These are phyloP conservation scores for Cordyceps pruinosa DNA, from an alignment of 2,329 filamentous ascomycete species.

Conservation along the genomic window DNA sequence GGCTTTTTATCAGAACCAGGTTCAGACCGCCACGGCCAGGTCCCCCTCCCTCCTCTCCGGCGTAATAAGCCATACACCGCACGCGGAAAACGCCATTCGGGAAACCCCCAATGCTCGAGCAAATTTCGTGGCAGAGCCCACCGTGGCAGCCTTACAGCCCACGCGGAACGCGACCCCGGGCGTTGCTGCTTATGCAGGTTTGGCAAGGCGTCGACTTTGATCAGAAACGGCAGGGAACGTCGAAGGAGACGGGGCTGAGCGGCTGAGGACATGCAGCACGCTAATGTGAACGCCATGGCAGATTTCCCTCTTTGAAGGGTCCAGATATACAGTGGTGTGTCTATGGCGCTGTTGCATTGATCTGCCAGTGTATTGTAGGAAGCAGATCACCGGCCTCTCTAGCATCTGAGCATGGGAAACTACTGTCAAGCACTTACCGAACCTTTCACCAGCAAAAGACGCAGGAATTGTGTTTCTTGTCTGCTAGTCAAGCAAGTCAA, in stretches of 20 bases:
- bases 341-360: neutral
- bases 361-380: neutral
- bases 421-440: too few relatives aligned
- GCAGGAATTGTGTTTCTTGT: too few relatives aligned
- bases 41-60: neutral
- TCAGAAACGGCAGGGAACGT: neutral
- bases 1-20: neutral
- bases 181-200: neutral
- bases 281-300: slow-evolving; percentile 9
- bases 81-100: neutral
- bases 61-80: neutral
- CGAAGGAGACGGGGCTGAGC: neutral
- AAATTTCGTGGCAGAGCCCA: neutral
- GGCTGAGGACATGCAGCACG: neutral
- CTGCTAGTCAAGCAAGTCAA: neutral
- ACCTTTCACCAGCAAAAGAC: too few relatives aligned
- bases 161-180: neutral
- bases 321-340: neutral
- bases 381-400: neutral
- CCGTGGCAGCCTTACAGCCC: neutral
- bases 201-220: neutral
- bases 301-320: neutral
- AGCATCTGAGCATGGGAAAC: too few relatives aligned
- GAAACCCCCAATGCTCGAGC: neutral
- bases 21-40: neutral